phyloP scores from a whole-genome alignment of 2,329 filamentous ascomycete species.

The Colletotrichum sp. region DNA sequence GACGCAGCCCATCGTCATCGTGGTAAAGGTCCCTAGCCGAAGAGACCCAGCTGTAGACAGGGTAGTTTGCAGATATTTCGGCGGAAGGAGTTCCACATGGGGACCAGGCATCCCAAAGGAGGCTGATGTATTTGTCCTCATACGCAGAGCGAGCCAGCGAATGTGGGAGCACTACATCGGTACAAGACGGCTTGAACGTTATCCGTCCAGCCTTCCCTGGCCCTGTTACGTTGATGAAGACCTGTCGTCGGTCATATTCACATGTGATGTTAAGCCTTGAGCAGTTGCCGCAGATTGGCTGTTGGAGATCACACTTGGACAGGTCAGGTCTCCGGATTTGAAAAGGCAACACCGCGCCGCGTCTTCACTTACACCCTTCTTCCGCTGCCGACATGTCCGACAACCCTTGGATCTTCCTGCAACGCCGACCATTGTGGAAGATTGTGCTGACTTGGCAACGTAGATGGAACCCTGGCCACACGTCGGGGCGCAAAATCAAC shows the following conservation, averaged over 20 bases:
- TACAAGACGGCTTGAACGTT: neutral
- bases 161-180: neutral
- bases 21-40: slow-evolving; percentile 22
- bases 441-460: neutral
- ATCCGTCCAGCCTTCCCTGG: neutral
- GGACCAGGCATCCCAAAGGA: slow-evolving; percentile 15
- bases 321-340: neutral
- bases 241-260: slow-evolving; percentile 12
- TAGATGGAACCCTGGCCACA: neutral
- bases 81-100: neutral
- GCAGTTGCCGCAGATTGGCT: slow-evolving; percentile 19
- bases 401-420: slow-evolving; percentile 21
- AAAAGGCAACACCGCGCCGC: neutral
- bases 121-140: slow-evolving; percentile 12
- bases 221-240: slow-evolving; percentile 15
- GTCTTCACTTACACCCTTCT: slow-evolving; percentile 19
- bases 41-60: slow-evolving; percentile 21
- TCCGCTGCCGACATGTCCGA: slow-evolving; percentile 16
- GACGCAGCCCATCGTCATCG: slow-evolving; percentile 8
- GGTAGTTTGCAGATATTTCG: neutral
- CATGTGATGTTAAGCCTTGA: neutral
- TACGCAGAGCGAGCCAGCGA: slow-evolving; percentile 17
- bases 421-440: slow-evolving; percentile 17
- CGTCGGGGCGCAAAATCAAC: neutral
- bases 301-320: slow-evolving; percentile 15